Conservation (phyloP, 2,329 filamentous ascomycete species). For the Trichoderma sp. region DNA sequence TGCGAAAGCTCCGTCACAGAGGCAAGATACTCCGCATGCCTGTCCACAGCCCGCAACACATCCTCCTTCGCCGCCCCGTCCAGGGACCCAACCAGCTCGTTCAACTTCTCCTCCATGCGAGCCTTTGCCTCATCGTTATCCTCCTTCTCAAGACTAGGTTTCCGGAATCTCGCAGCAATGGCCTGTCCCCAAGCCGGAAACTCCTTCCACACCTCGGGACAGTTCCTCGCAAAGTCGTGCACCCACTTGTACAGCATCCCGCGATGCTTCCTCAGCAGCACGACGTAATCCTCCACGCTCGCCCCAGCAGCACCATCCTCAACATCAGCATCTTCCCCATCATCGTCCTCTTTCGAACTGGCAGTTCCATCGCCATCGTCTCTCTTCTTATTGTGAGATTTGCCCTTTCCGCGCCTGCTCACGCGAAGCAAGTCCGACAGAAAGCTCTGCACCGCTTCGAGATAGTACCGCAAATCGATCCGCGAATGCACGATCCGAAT, state of each 20-base stretch:
- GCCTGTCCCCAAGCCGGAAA: constrained; percentile 64
- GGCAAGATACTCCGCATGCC: constrained; percentile 62
- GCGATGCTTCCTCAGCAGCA: constrained; percentile 65
- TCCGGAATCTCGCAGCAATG: constrained; percentile 58
- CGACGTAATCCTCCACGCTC: constrained; percentile 72
- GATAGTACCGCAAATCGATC: constrained; percentile 69
- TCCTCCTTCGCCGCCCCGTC: constrained; percentile 47
- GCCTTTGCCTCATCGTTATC: constrained; percentile 7
- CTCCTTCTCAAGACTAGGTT: constrained; percentile 39
- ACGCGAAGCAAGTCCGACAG: constrained; percentile 70
- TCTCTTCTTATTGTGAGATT: constrained; percentile 4
- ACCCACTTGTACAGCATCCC: constrained; percentile 68
- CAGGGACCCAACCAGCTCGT: constrained; percentile 51
- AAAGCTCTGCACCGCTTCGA: constrained; percentile 69
- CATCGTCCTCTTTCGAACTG: constrained; percentile 32
- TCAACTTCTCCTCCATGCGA: constrained; percentile 44
- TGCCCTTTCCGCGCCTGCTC: constrained; percentile 49
- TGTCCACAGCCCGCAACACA: constrained; percentile 58
- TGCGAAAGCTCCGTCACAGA: constrained; percentile 57
- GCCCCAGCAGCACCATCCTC: constrained; percentile 43
- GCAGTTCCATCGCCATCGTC: not conserved
- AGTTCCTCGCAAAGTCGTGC: constrained; percentile 68
- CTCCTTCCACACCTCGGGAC: constrained; percentile 63
- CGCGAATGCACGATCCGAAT: constrained; percentile 71
- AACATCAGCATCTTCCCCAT: constrained; percentile 29